Evolutionary conservation across 495 filamentous ascomycete species (phyloP), one percentile per base, ranked within the genome.

Genomic region (Trichoderma virens): DNA sequence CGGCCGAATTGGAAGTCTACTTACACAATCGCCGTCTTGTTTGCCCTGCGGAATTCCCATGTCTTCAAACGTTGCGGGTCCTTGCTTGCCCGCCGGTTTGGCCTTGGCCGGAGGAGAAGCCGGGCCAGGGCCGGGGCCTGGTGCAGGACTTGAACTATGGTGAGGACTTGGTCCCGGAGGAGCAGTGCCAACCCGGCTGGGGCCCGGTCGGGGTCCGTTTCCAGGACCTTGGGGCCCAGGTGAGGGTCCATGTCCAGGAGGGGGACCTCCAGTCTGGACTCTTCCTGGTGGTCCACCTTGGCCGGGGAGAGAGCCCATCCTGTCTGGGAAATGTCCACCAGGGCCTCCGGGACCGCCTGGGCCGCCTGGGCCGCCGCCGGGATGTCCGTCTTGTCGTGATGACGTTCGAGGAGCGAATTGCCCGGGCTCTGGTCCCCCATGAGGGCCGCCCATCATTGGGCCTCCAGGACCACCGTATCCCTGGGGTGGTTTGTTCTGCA

Each of bases 21-120:
- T 85, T 88, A 97, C 94, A 75, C 94, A 98, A 74, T 98, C 93
- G 66, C 82, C 83, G 38, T 96, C 90, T 65, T 88, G 82, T 73
- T 91, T 90, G 32, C 80, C 86, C 68, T 83, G 80, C 16, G 91
- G 90, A 67, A 98, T 91, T 62, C 93, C 93, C 94, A 98, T 98
- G 71, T 93, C 92, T 71, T 97, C 93, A 72, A 98, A 98, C 3
- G 94, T 98, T 73, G 95, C 91, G 4, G 94, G 94, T 11, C 95
- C 94, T 72, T 91, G 82, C 62, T 80, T 82, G 43, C 71, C 70
- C 16, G 74, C 74, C 31, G 76, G 69, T 41, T 72, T 68, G 11
- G 39, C n/a, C 25, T 67, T 66, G 47, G 71, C 67, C 39, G 64
- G 64, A 20, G 68, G 56, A 5, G 77, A 68, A 32, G 73, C 72